Evolutionary conservation across 2,329 filamentous ascomycete genomes (phyloP), one percentile per base, ranked within the genome.

Genomic region (Chaetomiaceae sp.): DNA sequence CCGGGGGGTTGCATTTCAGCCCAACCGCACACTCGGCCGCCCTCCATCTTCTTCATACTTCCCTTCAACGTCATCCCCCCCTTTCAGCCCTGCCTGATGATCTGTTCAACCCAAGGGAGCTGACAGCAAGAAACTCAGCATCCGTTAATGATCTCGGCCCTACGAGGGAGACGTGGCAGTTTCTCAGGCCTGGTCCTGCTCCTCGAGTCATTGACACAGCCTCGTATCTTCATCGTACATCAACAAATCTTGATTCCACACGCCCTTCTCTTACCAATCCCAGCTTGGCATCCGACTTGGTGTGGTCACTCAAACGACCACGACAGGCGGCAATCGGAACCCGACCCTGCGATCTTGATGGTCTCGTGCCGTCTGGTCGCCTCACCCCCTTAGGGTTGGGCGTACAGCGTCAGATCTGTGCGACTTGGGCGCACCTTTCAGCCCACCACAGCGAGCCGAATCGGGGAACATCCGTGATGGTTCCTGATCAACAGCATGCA

Each of bases 1-100:
- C 51, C 37, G 43, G 5, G 43, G 5, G 27, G 44, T 39, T 50
- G 52, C 52, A 54, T 54, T 50, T 23, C 47, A 50, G 47, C 52
- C 52, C 52, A 54, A 54, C 52, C 52, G 27, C 34, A 46, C 42
- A 5, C 37, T 25, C 47, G 17, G 36, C 37, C 52, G 34, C 20
- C 52, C 22, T 20, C 44, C 15, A 3, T 15, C 14, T 34, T 19
- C n/a, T 6, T 19, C 25, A 12, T n/a, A 42, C 39, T 17, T 9
- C 37, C 6, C 31, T 17, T 19, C 38, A 37, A 29, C 31, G 9
- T 34, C 27, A 31, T 22, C 17, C 38, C 17, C 29, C 20, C 43
- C 19, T 15, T 17, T n/a, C 37, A 38, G 51, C 51, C 44, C 31
- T 48, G 19, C 39, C 12, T 19, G 15, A 19, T 27, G 23, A 49